These are phyloP conservation scores for Fagopyrum esculentum DNA, from an alignment of 148 eudicot species.

Conservation along the genomic window DNA sequence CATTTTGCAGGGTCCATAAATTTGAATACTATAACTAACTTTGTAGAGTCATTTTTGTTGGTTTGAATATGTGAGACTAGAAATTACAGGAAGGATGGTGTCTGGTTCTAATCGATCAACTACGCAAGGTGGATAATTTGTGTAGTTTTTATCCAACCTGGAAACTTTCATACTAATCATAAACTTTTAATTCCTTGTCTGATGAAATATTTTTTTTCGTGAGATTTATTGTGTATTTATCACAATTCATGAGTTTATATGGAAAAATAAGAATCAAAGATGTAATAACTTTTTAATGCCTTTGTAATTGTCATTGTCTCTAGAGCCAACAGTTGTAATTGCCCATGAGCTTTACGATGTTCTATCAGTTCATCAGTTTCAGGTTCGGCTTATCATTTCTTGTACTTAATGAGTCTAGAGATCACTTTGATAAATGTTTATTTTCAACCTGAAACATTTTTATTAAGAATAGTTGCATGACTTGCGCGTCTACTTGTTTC, in stretches of 20 bases:
- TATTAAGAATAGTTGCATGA: background rate
- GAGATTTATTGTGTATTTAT: background rate
- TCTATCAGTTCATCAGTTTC: conserved; percentile 92
- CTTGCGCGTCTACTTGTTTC: background rate
- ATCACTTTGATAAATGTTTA: background rate
- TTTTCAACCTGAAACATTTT: background rate
- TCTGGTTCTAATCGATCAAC: too few relatives aligned
- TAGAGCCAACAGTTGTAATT: conserved; percentile 80
- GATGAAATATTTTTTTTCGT: background rate
- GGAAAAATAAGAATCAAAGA: background rate
- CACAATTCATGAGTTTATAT: background rate
- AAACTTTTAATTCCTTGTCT: background rate
- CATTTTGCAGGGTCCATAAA: too few relatives aligned
- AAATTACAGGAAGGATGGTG: too few relatives aligned
- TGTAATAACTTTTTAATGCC: background rate
- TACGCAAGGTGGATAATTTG: background rate
- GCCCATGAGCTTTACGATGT: conserved; percentile 96
- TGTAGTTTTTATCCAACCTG: background rate
- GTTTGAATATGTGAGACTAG: too few relatives aligned
- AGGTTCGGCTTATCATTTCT: conserved; percentile 35
- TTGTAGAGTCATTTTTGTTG: too few relatives aligned
- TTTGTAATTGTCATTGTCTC: conserved; percentile 14
- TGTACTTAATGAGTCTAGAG: background rate
- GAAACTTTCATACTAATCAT: background rate
- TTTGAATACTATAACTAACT: too few relatives aligned